Percentiles rank a stretch among this genome's conserved stretches.
Evolutionary conservation across 164 flowering plant genomes (phyloP).

Genomic region (Tetrastigma voinierianum): DNA sequence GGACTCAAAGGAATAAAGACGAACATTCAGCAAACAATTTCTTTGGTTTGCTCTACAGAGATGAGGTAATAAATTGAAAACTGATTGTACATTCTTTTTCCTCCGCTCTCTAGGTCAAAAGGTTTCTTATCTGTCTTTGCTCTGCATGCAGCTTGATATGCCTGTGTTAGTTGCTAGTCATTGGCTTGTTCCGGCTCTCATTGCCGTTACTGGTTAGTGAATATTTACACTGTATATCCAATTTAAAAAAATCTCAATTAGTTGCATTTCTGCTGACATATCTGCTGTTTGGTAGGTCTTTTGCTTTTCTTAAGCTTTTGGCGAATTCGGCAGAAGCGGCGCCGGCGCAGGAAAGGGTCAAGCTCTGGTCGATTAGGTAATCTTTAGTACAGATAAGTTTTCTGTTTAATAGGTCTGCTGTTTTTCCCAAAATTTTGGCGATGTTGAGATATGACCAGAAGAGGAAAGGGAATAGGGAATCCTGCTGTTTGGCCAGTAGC

Average conservation of each 20-base stretch:
- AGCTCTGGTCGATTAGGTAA: conserved; percentile 50
- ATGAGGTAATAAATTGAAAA: conserved; percentile 58
- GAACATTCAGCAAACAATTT: conserved; percentile 47
- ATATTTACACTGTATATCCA: not conserved
- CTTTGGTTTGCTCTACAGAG: conserved; percentile 57
- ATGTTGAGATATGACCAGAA: too few relatives aligned
- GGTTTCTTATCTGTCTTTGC: not conserved
- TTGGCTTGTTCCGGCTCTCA: conserved; percentile 74
- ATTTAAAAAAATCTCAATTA: not conserved
- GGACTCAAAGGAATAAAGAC: conserved; percentile 15
- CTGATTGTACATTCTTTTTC: not conserved
- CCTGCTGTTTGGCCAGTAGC: too few relatives aligned
- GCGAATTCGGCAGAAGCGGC: conserved; percentile 74
- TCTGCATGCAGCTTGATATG: conserved; percentile 65
- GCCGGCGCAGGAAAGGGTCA: conserved; percentile 73
- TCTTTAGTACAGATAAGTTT: conserved; percentile 23
- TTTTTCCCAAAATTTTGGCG: not conserved
- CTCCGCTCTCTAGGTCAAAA: not conserved
- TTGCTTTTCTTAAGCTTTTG: conserved; percentile 70
- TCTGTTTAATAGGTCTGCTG: not conserved
- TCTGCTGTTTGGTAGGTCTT: conserved; percentile 47
- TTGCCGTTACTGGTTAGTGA: conserved; percentile 63
- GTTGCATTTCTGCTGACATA: not conserved
- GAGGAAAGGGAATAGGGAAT: too few relatives aligned
- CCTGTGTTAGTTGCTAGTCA: conserved; percentile 63